Percentiles rank a stretch among this genome's conserved stretches.
Conservation (phyloP, 1,139 yeast genomes). For the Waltiozyma sp. region DNA sequence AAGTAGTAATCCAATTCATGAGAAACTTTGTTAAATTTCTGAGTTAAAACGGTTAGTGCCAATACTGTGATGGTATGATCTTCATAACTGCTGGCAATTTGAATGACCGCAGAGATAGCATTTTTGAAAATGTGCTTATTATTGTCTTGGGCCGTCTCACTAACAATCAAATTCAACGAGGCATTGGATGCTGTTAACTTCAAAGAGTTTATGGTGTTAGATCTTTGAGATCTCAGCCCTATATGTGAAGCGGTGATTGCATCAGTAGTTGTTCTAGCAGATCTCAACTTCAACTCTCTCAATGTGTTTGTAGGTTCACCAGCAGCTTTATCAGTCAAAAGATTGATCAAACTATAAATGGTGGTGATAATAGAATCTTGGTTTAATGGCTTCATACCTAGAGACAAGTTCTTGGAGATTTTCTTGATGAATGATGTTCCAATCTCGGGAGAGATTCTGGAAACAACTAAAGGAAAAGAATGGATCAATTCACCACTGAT, state of each 20-base stretch:
- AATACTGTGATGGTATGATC: slow-evolving; percentile 73
- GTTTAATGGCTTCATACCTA: slow-evolving; percentile 31
- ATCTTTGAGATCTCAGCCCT: slow-evolving; percentile 8
- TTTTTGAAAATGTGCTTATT: slow-evolving; percentile 33
- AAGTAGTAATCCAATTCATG: slow-evolving; percentile 30
- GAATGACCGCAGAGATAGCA: slow-evolving; percentile 62
- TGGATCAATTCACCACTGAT: slow-evolving; percentile 21
- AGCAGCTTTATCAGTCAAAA: slow-evolving; percentile 48
- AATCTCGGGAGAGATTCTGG: slow-evolving; percentile 29
- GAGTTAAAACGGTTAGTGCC: slow-evolving; percentile 73
- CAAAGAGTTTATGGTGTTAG: slow-evolving; percentile 13
- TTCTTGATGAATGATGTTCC: slow-evolving; percentile 17
- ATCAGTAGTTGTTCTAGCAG: slow-evolving; percentile 13
- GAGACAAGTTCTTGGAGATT: slow-evolving; percentile 29
- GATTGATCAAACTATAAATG: slow-evolving; percentile 72
- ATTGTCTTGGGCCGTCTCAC: slow-evolving; percentile 4
- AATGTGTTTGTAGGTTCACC: slow-evolving; percentile 22
- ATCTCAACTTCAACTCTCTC: slow-evolving; percentile 24
- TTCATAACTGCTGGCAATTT: slow-evolving; percentile 56
- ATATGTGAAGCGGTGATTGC: not conserved
- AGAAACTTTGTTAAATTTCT: slow-evolving; percentile 49
- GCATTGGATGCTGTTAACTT: slow-evolving; percentile 1
- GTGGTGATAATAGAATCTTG: slow-evolving; percentile 85
- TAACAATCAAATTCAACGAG: not conserved
- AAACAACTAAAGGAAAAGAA: slow-evolving; percentile 21